Base-by-base conservation (phyloP, 768 basidiomycete species). In the Rubroboletus satanas region DNA sequence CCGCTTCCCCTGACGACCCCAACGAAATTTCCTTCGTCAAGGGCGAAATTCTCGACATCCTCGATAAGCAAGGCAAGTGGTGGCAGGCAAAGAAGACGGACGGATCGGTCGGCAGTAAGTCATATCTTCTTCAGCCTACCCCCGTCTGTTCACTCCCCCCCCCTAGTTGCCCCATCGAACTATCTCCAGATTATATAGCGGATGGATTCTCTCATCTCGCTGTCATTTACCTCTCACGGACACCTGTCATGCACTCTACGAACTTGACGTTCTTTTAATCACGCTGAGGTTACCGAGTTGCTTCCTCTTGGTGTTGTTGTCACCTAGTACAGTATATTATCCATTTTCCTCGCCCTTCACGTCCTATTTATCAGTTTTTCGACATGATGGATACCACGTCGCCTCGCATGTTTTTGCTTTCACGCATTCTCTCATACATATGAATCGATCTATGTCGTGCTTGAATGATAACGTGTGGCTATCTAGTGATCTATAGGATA, bases 21-120 rank as follows among this genome's bases (percentile, higher is more conserved):
- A 97, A 91, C 66, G 97, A 99, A 73, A 88, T 99, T 38, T 90
- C 91, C 45, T 98, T 99, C 72, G 66, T 75, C 49, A 98, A 98
- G 71, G 93, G 93, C 51, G 96, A 98, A 66, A 77, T 93, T 38
- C 81, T 98, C 58, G 93, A 97, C 58, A 88, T 98, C 51, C 71
- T 94, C 54, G 95, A 98, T 73, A 93, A 92, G 73, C 84, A 90
- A 64, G 90, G 90, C 47, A 91, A 93, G 67, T 93, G 92, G 92
- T 94, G 92, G 92, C 90, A 91, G 65, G 88, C 90, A 35, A 84
- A 74, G 66, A 93, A 88, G 72, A 62, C 77, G 17, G 92, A 94
- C 67, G 92, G 90, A 49, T 68, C 76, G 42, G 66, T 83, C 60
- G 90, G 90, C 76, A 92, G 90, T 91, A 69, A 73, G 90, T 84